A percentile compares a stretch with the other conserved stretches of the same genome.
These are phyloP conservation scores for Metschnikowia vanudenii DNA, from an alignment of 805 yeast species.

Conservation along the genomic window DNA sequence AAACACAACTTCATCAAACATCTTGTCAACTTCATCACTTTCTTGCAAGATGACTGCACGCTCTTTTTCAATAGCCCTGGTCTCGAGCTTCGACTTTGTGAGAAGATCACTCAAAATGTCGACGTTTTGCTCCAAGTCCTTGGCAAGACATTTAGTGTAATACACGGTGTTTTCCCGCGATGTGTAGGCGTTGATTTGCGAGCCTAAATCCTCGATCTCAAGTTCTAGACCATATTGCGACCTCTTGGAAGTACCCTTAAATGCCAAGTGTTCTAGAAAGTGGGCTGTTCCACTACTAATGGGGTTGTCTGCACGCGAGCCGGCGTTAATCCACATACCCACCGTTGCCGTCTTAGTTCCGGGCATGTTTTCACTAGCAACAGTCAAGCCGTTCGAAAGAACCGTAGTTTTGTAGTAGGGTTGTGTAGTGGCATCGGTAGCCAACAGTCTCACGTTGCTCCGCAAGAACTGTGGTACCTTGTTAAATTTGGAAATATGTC, in stretches of 20 bases:
- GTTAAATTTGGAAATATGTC: slow-evolving; percentile 1
- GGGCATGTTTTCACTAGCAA: slow-evolving; percentile 87
- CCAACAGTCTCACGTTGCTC: slow-evolving; percentile 5
- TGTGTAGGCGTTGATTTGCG: slow-evolving; percentile 97
- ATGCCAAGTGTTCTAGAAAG: slow-evolving; percentile 93
- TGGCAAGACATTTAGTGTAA: slow-evolving; percentile 82
- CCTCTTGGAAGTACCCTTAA: slow-evolving; percentile 86
- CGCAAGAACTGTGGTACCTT: neutral
- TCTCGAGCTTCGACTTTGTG: slow-evolving; percentile 80
- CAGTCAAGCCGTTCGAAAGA: slow-evolving; percentile 88
- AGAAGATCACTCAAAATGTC: slow-evolving; percentile 88
- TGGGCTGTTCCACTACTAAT: slow-evolving; percentile 93
- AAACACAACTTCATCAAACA: slow-evolving; percentile 97
- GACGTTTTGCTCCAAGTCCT: slow-evolving; percentile 80
- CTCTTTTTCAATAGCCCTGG: slow-evolving; percentile 87
- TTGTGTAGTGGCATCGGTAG: slow-evolving; percentile 8
- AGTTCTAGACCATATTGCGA: slow-evolving; percentile 81
- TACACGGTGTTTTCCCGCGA: slow-evolving; percentile 97
- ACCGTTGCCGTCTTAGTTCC: slow-evolving; percentile 92
- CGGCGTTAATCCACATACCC: slow-evolving; percentile 98
- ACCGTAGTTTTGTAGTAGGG: slow-evolving; percentile 56
- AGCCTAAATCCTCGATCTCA: slow-evolving; percentile 94
- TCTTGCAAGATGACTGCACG: slow-evolving; percentile 95
- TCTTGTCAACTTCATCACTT: slow-evolving; percentile 95
- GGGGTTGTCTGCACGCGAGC: slow-evolving; percentile 92